Base-by-base conservation (phyloP, 2,329 filamentous ascomycete species). In the Aspergillus neoniger region DNA sequence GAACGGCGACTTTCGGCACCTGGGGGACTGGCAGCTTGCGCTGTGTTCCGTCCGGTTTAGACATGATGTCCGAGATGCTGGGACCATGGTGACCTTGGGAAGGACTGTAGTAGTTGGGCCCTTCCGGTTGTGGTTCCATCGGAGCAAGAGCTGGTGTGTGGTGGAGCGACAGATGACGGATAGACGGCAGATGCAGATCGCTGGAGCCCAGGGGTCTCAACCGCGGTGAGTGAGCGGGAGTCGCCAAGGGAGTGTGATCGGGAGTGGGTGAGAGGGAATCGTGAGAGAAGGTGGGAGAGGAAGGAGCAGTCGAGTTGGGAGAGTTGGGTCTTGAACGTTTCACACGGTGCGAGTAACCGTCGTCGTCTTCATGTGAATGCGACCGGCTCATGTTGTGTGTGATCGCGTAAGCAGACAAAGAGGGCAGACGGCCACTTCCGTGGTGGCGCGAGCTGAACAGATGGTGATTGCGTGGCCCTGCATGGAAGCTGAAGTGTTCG, bases 191-290 rank as follows among this genome's bases (percentile, higher is more conserved):
- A 76, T 97, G 93, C 69, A 94, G 84, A 66, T 90, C 88, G 66
- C 82, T 83, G 63, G 84, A 81, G 58, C 84, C 86, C 72, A 91
- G 89, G 3, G 94, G 91, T 62, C 93, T 86, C 67, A 99, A 83
- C 47, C 95, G 91, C 55, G 95, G 95, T 17, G 93, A 97, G 77
- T 98, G 95, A 47, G 93, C 94, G 4, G 94, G 94, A 5, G 94
- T 99, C 28, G 93, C 94, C 58, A 98, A 87, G n/a, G 94, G 94
- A n/a, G 95, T 98, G 81, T 97, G 93, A 72, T 98, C 94, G 10
- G 94, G 95, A 1, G 94, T 99, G 4, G 94, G 95, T 9, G 94
- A 98, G 50, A 94, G 85, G 10, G 94, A 97, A 77, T 96, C 92
- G 79, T 97, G 92, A 2, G 94, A 97, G 76, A 97, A 96, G 3